Conservation (phyloP, 1,139 yeast genomes). For the Arxiozyma slooffiae region DNA sequence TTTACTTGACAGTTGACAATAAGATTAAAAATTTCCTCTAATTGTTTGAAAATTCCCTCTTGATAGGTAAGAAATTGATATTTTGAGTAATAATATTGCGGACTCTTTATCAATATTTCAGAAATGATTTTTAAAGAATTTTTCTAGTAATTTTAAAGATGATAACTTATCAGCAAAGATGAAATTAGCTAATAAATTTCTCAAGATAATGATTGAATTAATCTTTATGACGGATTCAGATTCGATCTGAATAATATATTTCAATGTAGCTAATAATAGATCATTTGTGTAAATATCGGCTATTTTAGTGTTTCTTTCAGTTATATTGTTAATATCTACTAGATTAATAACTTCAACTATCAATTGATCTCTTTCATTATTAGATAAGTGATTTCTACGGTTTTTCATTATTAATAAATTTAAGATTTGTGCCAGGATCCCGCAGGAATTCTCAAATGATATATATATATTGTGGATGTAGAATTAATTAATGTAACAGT, state of each 20-base stretch:
- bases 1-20: conserved; percentile 33
- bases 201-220: conserved; percentile 3
- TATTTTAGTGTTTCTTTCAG: conserved; percentile 12
- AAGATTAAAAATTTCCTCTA: conserved; percentile 37
- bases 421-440: conserved; percentile 16
- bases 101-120: conserved; percentile 7
- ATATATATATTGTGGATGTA: conserved; percentile 20
- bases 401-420: conserved; percentile 4
- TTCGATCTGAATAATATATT: conserved; percentile 12
- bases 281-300: conserved; percentile 16
- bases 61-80: conserved; percentile 17
- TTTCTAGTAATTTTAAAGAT: conserved; percentile 13
- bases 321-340: conserved; percentile 14
- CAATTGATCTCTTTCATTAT: conserved; percentile 6
- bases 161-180: conserved; percentile 14
- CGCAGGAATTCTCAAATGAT: conserved; percentile 18
- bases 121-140: conserved; percentile 13
- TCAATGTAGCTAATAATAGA: conserved; percentile 18
- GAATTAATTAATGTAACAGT: conserved; percentile 24
- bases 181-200: conserved; percentile 11
- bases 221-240: neutral
- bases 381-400: neutral
- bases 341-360: conserved; percentile 16
- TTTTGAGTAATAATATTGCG: conserved; percentile 18
- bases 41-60: conserved; percentile 23